Evolutionary conservation across 2,329 filamentous ascomycete genomes (phyloP).

Genomic region (Periglandula ipomoeae): DNA sequence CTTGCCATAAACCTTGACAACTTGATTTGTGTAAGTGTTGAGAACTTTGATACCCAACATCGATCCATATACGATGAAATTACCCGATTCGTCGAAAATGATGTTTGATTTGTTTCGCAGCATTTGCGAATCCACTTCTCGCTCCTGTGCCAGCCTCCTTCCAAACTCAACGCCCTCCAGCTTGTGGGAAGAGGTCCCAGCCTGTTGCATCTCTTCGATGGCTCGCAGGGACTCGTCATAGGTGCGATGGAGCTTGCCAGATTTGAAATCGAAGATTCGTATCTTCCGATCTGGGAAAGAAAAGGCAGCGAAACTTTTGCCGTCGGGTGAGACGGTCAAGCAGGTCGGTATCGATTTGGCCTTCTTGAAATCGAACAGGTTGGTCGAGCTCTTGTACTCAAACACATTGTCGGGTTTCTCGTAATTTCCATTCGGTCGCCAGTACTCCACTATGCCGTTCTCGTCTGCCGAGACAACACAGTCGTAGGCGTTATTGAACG

Average conservation of each 20-base stretch:
- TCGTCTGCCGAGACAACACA: constrained; percentile 88
- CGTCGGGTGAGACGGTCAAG: constrained; percentile 76
- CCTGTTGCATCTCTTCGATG: constrained; percentile 90
- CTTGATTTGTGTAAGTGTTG: constrained; percentile 89
- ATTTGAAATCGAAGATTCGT: constrained; percentile 84
- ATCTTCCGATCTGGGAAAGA: constrained; percentile 93
- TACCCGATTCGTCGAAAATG: constrained; percentile 89
- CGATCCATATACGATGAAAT: constrained; percentile 92
- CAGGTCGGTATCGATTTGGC: constrained; percentile 76
- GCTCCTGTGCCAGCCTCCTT: constrained; percentile 74
- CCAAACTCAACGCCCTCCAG: constrained; percentile 90
- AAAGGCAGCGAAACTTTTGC: constrained; percentile 76
- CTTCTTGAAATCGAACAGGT: constrained; percentile 95
- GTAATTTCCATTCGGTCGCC: constrained; percentile 70
- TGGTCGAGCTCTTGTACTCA: constrained; percentile 86
- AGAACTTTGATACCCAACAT: constrained; percentile 89
- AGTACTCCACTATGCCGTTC: constrained; percentile 93
- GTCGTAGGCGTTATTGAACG: constrained; percentile 80
- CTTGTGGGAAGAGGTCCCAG: constrained; percentile 71
- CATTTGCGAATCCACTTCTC: constrained; percentile 66
- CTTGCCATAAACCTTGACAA: constrained; percentile 81
- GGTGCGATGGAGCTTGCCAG: constrained; percentile 78
- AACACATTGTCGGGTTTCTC: constrained; percentile 92
- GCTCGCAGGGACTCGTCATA: constrained; percentile 92
- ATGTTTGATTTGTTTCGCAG: constrained; percentile 70